Evolutionary conservation across 768 basidiomycete species (phyloP).

Genomic region (Mrakia frigida): DNA sequence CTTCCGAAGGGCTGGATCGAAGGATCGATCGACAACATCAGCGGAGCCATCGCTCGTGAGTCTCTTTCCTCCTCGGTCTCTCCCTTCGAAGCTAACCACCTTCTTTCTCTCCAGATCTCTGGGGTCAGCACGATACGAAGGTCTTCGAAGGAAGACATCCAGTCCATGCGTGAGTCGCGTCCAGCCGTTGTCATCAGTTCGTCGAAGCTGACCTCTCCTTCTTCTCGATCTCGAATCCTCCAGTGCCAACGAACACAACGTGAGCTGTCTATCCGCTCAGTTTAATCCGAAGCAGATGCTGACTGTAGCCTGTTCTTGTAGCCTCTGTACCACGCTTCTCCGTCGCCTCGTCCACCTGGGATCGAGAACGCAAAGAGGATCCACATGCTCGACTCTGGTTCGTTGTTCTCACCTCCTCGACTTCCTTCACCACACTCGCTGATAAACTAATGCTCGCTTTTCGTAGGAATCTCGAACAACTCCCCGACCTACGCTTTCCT

Average conservation of each 20-base stretch:
- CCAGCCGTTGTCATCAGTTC: no score
- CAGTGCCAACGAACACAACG: constrained; percentile 31
- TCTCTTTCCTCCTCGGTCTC: not conserved
- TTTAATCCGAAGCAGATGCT: not conserved
- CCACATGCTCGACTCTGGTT: constrained; percentile 22
- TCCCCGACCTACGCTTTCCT: constrained; percentile 34
- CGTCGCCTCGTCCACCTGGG: constrained; percentile 23
- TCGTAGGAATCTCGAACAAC: constrained; percentile 31
- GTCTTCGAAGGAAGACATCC: constrained; percentile 33
- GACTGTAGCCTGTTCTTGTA: not conserved
- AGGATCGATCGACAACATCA: constrained; percentile 32
- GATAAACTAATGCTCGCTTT: no score
- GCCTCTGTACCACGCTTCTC: constrained; percentile 30
- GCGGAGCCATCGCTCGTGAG: constrained; percentile 28
- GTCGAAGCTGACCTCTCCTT: not conserved
- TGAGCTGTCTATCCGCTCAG: not conserved
- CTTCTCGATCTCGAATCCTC: no score
- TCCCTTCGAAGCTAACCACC: not conserved
- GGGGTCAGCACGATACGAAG: constrained; percentile 28
- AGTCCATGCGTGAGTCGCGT: constrained; percentile 23
- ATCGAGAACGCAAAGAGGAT: constrained; percentile 33
- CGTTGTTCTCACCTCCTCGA: no score
- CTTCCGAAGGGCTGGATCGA: constrained; percentile 34
- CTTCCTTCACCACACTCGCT: no score
- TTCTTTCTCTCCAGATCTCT: constrained; percentile 23